These are phyloP conservation scores for Zymoseptoria tritici DNA, from an alignment of 2,329 filamentous ascomycete species.

Conservation along the genomic window DNA sequence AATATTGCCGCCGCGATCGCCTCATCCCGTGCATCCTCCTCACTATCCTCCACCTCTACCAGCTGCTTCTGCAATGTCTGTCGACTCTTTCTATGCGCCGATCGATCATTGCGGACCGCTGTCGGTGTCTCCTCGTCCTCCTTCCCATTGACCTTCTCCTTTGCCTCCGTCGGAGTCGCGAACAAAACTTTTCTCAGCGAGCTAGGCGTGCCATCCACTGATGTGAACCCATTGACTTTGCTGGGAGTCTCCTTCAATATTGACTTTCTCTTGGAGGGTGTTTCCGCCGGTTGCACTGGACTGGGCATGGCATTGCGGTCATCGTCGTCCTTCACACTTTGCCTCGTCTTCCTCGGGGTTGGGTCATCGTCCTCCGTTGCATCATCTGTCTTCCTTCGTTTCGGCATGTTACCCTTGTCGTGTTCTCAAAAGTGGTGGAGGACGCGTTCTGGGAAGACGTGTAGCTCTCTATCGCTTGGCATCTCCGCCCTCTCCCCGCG, in stretches of 20 bases:
- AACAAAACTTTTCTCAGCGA: constrained; percentile 42
- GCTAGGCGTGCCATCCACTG: constrained; percentile 33
- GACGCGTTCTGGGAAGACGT: constrained; percentile 5
- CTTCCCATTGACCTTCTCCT: constrained; percentile 19
- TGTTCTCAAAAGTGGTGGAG: background rate
- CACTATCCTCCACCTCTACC: constrained; percentile 55
- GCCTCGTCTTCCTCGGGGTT: constrained; percentile 22
- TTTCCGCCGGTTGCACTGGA: constrained; percentile 16
- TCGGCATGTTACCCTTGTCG: constrained; percentile 16
- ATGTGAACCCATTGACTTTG: constrained; percentile 19
- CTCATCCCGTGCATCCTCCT: constrained; percentile 48
- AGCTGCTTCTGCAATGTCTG: constrained; percentile 66
- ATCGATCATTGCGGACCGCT: constrained; percentile 66
- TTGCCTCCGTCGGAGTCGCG: constrained; percentile 37
- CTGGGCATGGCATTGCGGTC: constrained; percentile 7
- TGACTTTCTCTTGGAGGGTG: constrained; percentile 27
- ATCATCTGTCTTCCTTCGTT: constrained; percentile 15
- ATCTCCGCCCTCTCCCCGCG: background rate
- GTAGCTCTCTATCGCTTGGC: background rate
- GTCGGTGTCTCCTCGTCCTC: constrained; percentile 46
- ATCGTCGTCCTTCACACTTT: constrained; percentile 9
- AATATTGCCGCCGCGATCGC: constrained; percentile 22
- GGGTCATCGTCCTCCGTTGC: constrained; percentile 15
- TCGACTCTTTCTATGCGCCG: constrained; percentile 78
- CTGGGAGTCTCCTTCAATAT: constrained; percentile 27